A percentile compares a stretch with the other conserved stretches of the same genome.
These are phyloP conservation scores for Carex pumila DNA, from an alignment of 176 grass and related monocot species.

Conservation along the genomic window DNA sequence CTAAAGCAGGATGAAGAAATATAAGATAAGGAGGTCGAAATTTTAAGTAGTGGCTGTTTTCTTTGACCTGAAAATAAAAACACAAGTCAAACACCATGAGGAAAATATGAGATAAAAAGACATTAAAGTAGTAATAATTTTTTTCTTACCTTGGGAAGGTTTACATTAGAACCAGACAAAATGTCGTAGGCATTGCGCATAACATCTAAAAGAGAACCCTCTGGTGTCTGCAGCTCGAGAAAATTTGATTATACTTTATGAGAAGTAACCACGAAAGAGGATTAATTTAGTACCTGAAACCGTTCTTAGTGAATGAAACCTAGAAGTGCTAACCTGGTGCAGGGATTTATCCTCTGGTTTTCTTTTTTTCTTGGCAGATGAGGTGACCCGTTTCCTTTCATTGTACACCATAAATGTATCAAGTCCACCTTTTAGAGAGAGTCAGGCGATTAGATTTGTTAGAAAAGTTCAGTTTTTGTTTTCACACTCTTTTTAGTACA, in stretches of 20 bases:
- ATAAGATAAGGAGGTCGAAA: constrained; percentile 75
- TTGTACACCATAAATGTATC: constrained; percentile 95
- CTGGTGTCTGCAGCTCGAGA: constrained; percentile 65
- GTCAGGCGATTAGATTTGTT: not conserved
- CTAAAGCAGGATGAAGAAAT: constrained; percentile 96
- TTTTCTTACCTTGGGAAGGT: constrained; percentile 64
- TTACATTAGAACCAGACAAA: constrained; percentile 54
- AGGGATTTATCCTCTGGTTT: constrained; percentile 77
- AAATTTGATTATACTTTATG: constrained; percentile 18
- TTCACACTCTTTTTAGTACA: not conserved
- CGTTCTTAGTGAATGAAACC: not conserved
- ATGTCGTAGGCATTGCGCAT: constrained; percentile 96
- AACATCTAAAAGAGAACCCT: constrained; percentile 90
- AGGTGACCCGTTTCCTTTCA: constrained; percentile 93
- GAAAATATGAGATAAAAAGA: not conserved
- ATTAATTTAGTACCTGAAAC: constrained; percentile 4
- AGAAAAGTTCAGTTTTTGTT: not conserved
- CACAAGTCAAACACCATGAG: not conserved
- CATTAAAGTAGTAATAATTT: constrained; percentile 8
- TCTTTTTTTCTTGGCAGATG: constrained; percentile 93
- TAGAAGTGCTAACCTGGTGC: constrained; percentile 55
- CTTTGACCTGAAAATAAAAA: constrained; percentile 55
- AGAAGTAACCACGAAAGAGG: not conserved
- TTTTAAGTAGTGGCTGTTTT: constrained; percentile 62
- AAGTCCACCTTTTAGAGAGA: constrained; percentile 42